Evolutionary conservation across 805 yeast genomes (phyloP).

Genomic region (Grigorovia transvaalensis): DNA sequence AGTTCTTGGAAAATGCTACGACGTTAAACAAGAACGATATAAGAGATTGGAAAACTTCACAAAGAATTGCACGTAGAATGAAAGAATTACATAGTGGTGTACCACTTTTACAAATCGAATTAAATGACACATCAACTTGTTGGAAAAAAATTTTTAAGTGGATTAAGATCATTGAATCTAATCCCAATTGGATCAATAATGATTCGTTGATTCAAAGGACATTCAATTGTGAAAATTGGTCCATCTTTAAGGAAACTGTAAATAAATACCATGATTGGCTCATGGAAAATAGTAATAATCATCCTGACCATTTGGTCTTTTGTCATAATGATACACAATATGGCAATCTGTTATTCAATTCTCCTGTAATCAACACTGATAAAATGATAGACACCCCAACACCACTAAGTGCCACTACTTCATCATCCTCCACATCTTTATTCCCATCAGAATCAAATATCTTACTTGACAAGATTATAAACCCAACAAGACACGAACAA

Average conservation of each 20-base stretch:
- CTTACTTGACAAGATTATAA: constrained; percentile 24
- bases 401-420: background rate
- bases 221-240: constrained; percentile 35
- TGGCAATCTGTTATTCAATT: constrained; percentile 74
- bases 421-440: constrained; percentile 16
- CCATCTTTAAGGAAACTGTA: constrained; percentile 39
- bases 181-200: constrained; percentile 29
- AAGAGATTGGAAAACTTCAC: constrained; percentile 62
- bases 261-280: constrained; percentile 55
- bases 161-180: constrained; percentile 37
- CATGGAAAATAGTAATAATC: constrained; percentile 24
- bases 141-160: constrained; percentile 70
- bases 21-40: constrained; percentile 68
- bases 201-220: constrained; percentile 28
- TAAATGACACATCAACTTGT: constrained; percentile 47
- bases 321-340: constrained; percentile 97
- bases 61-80: constrained; percentile 92
- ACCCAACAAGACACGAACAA: constrained; percentile 31
- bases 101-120: constrained; percentile 48
- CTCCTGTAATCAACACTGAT: constrained; percentile 36
- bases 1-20: constrained; percentile 72
- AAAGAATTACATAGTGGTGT: constrained; percentile 83
- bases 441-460: constrained; percentile 23
- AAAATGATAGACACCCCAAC: constrained; percentile 18
- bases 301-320: constrained; percentile 46